Base-by-base conservation (phyloP, 257 asterid genomes). In the Nyctanthes arbortristis region DNA sequence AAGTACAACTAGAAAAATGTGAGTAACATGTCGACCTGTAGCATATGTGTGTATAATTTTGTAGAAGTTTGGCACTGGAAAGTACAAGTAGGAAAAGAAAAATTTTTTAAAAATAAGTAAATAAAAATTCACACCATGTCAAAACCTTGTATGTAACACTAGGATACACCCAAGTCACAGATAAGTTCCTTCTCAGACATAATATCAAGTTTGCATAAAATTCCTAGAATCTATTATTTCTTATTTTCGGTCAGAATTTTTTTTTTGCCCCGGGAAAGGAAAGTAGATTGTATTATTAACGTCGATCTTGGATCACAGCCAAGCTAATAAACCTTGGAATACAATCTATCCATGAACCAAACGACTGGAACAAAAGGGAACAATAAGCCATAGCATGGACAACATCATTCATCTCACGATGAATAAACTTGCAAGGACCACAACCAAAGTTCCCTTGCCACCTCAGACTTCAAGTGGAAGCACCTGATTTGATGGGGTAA, bases 21-120 rank as follows among this genome's bases (percentile, higher is more conserved):
- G n/a, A n/a, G n/a, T 33, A 31, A 66, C n/a, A 18, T 28, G 52
- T 14, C 11, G 28, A 52, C 62, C 77, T 77, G 81, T 57, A 66
- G 22, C 22, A 31, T 32, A 32, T 37, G 58, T 45, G 61, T 14
- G 34, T 30, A 69, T 31, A 75, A 43, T 28, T 43, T 33, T 8
- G 18, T 58, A 27, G 34, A 14, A 58, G 36, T 24, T 2, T 52
- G 28, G 29, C 16, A 52, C 24, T 52, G n/a, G 31, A 7, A 20
- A 40, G 49, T 40, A 14, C 49, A 13, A n/a, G 7, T 0, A 40
- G 20, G 16, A 40, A 40, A n/a, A 40, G 0, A n/a, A n/a, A n/a
- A n/a, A n/a, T n/a, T n/a, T n/a, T n/a, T n/a, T n/a, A n/a, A n/a
- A n/a, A n/a, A n/a, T n/a, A n/a, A n/a, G n/a, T n/a, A n/a, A n/a